A percentile compares a stretch with the other conserved stretches of the same genome.
These are phyloP conservation scores for Solanum rostratum DNA, from an alignment of 257 asterid species.

Conservation along the genomic window DNA sequence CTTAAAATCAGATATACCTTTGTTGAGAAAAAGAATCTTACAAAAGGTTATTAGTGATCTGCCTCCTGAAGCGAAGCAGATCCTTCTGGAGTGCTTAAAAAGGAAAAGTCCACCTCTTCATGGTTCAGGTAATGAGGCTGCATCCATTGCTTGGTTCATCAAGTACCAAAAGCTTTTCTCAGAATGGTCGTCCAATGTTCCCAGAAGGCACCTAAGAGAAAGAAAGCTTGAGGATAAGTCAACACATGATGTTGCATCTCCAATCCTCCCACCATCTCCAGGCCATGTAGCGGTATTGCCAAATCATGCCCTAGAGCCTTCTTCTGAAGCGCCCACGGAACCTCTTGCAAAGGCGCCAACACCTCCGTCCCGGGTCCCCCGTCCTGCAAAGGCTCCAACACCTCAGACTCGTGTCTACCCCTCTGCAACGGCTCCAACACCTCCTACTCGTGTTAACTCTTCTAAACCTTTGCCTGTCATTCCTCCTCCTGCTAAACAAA, in stretches of 20 bases:
- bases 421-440: background rate
- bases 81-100: slow-evolving; percentile 29
- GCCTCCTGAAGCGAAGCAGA: slow-evolving; percentile 20
- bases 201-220: slow-evolving; percentile 53
- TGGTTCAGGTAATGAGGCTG: background rate
- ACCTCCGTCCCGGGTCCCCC: background rate
- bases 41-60: slow-evolving; percentile 24
- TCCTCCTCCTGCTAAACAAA: slow-evolving; percentile 3
- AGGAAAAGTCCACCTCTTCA: slow-evolving; percentile 3
- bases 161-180: slow-evolving; percentile 20
- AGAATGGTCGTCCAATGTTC: slow-evolving; percentile 26
- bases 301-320: slow-evolving; percentile 8
- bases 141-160: background rate
- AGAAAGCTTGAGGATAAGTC: background rate
- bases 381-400: background rate
- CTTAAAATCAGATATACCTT: slow-evolving; percentile 13
- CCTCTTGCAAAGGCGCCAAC: slow-evolving; percentile 11
- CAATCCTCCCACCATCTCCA: slow-evolving; percentile 6
- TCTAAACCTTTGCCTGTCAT: slow-evolving; percentile 1
- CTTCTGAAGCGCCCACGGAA: slow-evolving; percentile 1
- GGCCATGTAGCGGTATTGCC: slow-evolving; percentile 13
- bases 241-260: background rate
- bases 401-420: background rate
- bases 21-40: slow-evolving; percentile 13
- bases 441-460: background rate